Base-by-base conservation (phyloP, 495 filamentous ascomycete genomes). In the Haplographium delicatum region DNA sequence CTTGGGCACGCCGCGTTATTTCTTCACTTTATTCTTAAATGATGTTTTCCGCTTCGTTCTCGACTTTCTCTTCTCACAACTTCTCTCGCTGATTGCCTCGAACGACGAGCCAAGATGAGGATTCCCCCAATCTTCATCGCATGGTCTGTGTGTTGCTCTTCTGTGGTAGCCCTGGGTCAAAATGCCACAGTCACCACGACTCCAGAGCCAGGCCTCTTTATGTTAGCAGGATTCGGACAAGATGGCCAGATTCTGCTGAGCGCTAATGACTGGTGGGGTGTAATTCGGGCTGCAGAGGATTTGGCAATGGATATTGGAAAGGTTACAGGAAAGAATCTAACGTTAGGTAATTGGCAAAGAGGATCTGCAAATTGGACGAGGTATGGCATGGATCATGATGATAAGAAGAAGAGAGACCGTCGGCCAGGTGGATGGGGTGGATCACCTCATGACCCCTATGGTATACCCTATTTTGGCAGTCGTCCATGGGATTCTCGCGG, bases 291-390 rank as follows among this genome's bases (percentile, higher is more conserved):
- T 7, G 81, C 79, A 8, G 67, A 75, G 20, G 81, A 85, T 57
- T 70, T 90, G 2, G 77, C 83, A 1, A 62, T 68, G n/a, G 86
- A 90, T 67, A 86, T 90, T 65, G 79, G 81, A 9, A 74, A 77
- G 13, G 83, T 86, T 3, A 85, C 82, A 8, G 81, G 81, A 18
- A 70, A 66, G 28, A 80, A 82, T 57, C 73, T 83, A 50, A 76
- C 73, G 13, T 60, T 82, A 30, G 72, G 71, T 50, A 73, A 71
- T 24, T 73, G 74, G 52, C 25, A 48, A 15, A 24, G 45, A n/a
- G 18, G 38, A 20, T 8, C 4, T 47, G 18, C 11, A 8, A 47
- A 47, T 13, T 19, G 44, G 16, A 18, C 26, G 9, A 26, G 19
- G 2, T 22, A 10, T 8, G 7, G 13, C 31, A n/a, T 31, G 28